These are phyloP conservation scores for Rhizopus stolonifer DNA, from an alignment of 371 early-diverging fungal species.

Conservation along the genomic window DNA sequence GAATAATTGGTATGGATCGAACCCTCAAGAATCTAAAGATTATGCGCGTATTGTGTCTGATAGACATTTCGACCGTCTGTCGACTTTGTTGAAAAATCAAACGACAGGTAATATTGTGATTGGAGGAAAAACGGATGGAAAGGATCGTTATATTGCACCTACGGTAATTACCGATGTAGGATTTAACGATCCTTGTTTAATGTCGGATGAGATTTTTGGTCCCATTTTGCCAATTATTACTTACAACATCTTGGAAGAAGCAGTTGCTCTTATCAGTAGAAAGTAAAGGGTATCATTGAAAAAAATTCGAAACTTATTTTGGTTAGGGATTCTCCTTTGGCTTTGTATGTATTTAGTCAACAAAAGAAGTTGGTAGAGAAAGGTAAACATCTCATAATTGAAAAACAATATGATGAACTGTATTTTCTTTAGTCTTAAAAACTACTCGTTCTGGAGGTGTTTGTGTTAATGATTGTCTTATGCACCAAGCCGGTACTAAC, in stretches of 20 bases:
- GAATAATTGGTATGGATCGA: conserved; percentile 48
- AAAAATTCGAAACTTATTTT: neutral
- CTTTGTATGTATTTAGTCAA: conserved; percentile 65
- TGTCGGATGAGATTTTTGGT: conserved; percentile 70
- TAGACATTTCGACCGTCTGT: conserved; percentile 74
- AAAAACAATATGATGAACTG: too few relatives aligned
- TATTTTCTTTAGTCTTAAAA: conserved; percentile 43
- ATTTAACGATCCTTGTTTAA: conserved; percentile 27
- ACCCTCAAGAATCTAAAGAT: conserved; percentile 52
- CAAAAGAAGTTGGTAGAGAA: conserved; percentile 31
- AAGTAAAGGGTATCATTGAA: conserved; percentile 16
- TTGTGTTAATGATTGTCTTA: conserved; percentile 78
- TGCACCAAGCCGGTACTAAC: conserved; percentile 57
- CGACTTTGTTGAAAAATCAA: conserved; percentile 49
- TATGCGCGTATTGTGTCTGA: conserved; percentile 73
- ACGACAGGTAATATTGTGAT: conserved; percentile 53
- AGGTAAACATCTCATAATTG: too few relatives aligned
- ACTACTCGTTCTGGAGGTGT: conserved; percentile 77
- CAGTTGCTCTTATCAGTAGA: conserved; percentile 64
- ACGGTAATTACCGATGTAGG: conserved; percentile 25
- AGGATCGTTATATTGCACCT: conserved; percentile 29
- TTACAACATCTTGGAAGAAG: conserved; percentile 70
- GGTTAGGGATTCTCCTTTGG: conserved; percentile 63
- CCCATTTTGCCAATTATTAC: conserved; percentile 86
- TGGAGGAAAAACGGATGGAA: conserved; percentile 38